Evolutionary conservation across 2,329 filamentous ascomycete genomes (phyloP).

Genomic region (Sphaerostilbella broomeana): DNA sequence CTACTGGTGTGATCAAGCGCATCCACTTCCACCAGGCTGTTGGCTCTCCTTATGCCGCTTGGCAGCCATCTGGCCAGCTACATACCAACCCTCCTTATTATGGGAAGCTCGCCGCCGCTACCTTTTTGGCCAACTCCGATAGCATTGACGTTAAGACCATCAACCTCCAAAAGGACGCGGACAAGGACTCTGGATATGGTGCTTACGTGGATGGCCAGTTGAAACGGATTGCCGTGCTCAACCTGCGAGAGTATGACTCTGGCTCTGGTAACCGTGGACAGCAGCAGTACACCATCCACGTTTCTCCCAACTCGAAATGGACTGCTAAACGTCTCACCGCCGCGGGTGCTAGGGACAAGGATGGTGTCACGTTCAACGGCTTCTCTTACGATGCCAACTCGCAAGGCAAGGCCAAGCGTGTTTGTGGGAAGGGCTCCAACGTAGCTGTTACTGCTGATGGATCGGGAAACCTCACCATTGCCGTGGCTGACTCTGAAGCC

Average conservation of each 20-base stretch:
- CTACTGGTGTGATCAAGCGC: slow-evolving; percentile 27
- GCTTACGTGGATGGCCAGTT: slow-evolving; percentile 15
- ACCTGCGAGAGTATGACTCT: slow-evolving; percentile 16
- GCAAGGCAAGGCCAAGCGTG: slow-evolving; percentile 11
- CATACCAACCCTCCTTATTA: slow-evolving; percentile 19
- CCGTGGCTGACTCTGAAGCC: slow-evolving; percentile 16
- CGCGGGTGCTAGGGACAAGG: slow-evolving; percentile 13
- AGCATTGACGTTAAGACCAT: slow-evolving; percentile 12
- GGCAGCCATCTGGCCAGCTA: slow-evolving; percentile 13
- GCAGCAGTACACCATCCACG: slow-evolving; percentile 14
- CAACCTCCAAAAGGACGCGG: slow-evolving; percentile 9
- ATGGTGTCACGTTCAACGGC: slow-evolving; percentile 18
- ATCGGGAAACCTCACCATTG: slow-evolving; percentile 12
- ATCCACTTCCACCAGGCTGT: slow-evolving; percentile 36
- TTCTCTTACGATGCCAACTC: slow-evolving; percentile 17
- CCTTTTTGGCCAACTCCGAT: slow-evolving; percentile 16
- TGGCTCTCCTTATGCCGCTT: slow-evolving; percentile 20
- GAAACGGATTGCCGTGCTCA: slow-evolving; percentile 17
- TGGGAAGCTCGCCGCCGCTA: slow-evolving; percentile 18
- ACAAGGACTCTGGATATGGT: slow-evolving; percentile 19
- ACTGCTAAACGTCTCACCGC: slow-evolving; percentile 16
- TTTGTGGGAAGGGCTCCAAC: slow-evolving; percentile 4
- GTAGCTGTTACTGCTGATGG: slow-evolving; percentile 11
- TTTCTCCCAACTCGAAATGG: slow-evolving; percentile 13
- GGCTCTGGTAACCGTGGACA: slow-evolving; percentile 5